Evolutionary conservation across 768 basidiomycete species (phyloP).

Genomic region (Mycena pura): DNA sequence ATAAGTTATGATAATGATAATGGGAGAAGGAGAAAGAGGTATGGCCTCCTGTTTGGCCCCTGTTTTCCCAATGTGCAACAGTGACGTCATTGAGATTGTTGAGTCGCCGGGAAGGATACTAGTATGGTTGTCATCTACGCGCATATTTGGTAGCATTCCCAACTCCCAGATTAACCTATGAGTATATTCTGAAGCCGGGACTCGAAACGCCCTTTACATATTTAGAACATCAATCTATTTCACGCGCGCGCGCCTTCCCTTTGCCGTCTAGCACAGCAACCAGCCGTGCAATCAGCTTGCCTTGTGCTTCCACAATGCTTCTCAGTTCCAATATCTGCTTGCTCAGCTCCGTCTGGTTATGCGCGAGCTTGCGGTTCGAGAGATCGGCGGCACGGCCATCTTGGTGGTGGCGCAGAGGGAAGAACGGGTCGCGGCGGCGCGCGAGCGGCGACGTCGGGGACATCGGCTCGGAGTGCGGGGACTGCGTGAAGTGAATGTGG

Average conservation of each 20-base stretch:
- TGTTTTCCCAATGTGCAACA: no score
- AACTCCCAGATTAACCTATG: no score
- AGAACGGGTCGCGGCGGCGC: conserved; percentile 22
- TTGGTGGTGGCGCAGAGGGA: conserved; percentile 10
- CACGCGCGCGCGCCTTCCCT: conserved; percentile 25
- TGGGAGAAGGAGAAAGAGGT: no score
- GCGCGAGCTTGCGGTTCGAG: conserved; percentile 64
- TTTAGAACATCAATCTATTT: conserved; percentile 5
- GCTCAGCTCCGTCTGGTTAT: conserved; percentile 71
- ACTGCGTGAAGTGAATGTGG: background rate
- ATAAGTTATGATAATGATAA: no score
- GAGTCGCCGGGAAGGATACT: no score
- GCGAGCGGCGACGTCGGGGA: conserved; percentile 26
- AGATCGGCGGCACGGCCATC: conserved; percentile 46
- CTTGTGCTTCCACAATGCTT: conserved; percentile 63
- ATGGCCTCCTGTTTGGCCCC: no score
- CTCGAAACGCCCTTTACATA: no score
- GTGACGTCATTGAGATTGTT: no score
- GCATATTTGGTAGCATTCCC: no score
- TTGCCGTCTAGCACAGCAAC: conserved; percentile 40
- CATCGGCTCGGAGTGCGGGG: conserved; percentile 24
- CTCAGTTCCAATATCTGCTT: conserved; percentile 67
- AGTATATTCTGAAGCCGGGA: no score
- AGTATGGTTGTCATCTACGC: no score
- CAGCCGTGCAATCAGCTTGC: conserved; percentile 52